Base-by-base conservation (phyloP, 129 eudicot genomes). In the Pseudognaphalium luteoalbum region DNA sequence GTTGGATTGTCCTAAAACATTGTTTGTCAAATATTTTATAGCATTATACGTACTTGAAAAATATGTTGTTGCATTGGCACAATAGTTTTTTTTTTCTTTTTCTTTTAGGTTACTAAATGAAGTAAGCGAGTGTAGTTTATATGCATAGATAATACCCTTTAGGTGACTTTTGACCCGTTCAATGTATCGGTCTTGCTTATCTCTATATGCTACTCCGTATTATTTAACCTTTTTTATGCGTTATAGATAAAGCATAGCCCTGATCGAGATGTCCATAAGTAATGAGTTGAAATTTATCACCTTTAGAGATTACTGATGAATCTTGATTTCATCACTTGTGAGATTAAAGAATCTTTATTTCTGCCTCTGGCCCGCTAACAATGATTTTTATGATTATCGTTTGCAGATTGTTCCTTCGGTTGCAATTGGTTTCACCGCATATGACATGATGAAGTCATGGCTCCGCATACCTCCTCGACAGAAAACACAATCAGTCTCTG, bases 351-450 rank as follows among this genome's bases (percentile, higher is more conserved):
- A 41, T 41, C 54, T 66, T 76, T 66, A 52, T 58, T 67, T 15
- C 8, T 11, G 17, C 50, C n/a, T 15, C 15, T 11, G 17, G 59
- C n/a, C 20, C 56, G 33, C 75, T 80, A 34, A 80, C 63, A n/a
- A 4, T 5, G 63, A 21, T 47, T 29, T 25, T 1, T 17, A 21
- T 12, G 14, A 74, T 71, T 83, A 70, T 71, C 83, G 72, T 42
- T 80, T 34, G 34, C 88, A 92, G 97, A 88, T 94, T 75, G 98
- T 94, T 58, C 98, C 98, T 19, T 94, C 98, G 0, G 97, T 91
- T 69, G 98, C 98, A n/a, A 91, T 94, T 58, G 98, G 98, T 76
- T 94, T 94, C 80, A 94, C 97, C 3, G 89, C 91, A 19, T 90
- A 94, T 76, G 98, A 94, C 76, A 77, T 75, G 83, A 94, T 94